Conservation (phyloP, 176 grass and related monocot genomes). For the Melocanna baccifera region DNA sequence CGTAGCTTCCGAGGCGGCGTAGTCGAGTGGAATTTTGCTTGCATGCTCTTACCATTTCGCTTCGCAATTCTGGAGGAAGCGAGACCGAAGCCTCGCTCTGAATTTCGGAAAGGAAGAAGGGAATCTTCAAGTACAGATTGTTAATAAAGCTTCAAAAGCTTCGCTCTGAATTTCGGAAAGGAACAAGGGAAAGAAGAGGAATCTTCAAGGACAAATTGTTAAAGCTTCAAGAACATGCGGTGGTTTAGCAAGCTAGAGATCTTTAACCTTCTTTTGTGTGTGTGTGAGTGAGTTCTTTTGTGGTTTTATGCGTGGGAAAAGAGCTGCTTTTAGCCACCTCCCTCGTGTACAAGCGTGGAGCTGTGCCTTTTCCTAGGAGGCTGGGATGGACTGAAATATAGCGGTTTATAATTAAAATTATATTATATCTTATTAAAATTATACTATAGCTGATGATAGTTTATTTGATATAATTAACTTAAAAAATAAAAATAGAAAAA, state of each 20-base stretch:
- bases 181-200: slow-evolving; percentile 12
- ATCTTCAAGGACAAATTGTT: slow-evolving; percentile 23
- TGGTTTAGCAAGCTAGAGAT: not conserved
- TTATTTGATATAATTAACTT: too few relatives aligned
- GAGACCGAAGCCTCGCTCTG: slow-evolving; percentile 35
- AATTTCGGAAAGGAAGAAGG: not conserved
- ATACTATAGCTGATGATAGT: too few relatives aligned
- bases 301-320: slow-evolving; percentile 46
- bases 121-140: too few relatives aligned
- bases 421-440: too few relatives aligned
- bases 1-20: not conserved
- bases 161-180: not conserved
- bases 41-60: not conserved
- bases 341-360: slow-evolving; percentile 43
- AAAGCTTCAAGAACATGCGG: slow-evolving; percentile 33
- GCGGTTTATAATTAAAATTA: too few relatives aligned
- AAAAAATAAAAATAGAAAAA: too few relatives aligned
- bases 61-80: slow-evolving; percentile 11
- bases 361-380: too few relatives aligned
- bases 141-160: too few relatives aligned
- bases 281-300: not conserved
- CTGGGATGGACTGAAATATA: too few relatives aligned
- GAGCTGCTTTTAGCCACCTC: slow-evolving; percentile 51
- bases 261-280: slow-evolving; percentile 21
- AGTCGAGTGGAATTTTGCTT: not conserved